These are phyloP conservation scores for Auricularia cornea DNA, from an alignment of 768 basidiomycete species.

Conservation along the genomic window DNA sequence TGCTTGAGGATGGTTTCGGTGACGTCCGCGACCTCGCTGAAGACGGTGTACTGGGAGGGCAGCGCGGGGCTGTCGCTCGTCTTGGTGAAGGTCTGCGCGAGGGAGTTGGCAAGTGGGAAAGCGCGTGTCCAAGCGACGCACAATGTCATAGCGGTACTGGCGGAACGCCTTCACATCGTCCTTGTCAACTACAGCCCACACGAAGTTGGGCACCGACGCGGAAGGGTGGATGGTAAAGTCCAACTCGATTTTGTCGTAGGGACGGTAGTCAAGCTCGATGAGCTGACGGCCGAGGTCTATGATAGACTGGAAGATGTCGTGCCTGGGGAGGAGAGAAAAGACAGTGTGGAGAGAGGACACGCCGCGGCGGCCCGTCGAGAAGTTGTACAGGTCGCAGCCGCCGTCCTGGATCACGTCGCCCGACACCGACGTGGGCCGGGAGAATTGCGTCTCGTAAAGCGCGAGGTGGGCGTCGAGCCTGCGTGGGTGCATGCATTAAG, in stretches of 20 bases:
- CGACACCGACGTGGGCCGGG: slow-evolving; percentile 43
- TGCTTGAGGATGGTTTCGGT: slow-evolving; percentile 70
- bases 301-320: slow-evolving; percentile 57
- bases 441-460: slow-evolving; percentile 66
- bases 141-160: slow-evolving; percentile 77
- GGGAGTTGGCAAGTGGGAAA: slow-evolving; percentile 4
- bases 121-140: slow-evolving; percentile 31
- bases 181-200: slow-evolving; percentile 81
- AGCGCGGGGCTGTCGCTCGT: slow-evolving; percentile 57
- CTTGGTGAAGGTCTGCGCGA: slow-evolving; percentile 67
- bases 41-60: slow-evolving; percentile 51
- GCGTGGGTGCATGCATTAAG: slow-evolving; percentile 9
- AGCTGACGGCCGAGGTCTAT: slow-evolving; percentile 40
- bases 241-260: slow-evolving; percentile 61
- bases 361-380: slow-evolving; percentile 79
- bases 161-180: slow-evolving; percentile 63
- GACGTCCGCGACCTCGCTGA: slow-evolving; percentile 68
- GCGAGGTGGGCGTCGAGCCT: slow-evolving; percentile 56
- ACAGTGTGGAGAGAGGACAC: slow-evolving; percentile 72
- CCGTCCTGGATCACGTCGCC: slow-evolving; percentile 55
- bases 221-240: slow-evolving; percentile 63
- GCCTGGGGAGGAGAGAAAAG: slow-evolving; percentile 70
- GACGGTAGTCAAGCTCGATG: slow-evolving; percentile 67
- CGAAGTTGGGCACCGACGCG: slow-evolving; percentile 53
- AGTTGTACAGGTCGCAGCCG: slow-evolving; percentile 71